Evolutionary conservation across 192 early-diverging fungal genomes (phyloP).

Genomic region (Spizellomyces sp.): DNA sequence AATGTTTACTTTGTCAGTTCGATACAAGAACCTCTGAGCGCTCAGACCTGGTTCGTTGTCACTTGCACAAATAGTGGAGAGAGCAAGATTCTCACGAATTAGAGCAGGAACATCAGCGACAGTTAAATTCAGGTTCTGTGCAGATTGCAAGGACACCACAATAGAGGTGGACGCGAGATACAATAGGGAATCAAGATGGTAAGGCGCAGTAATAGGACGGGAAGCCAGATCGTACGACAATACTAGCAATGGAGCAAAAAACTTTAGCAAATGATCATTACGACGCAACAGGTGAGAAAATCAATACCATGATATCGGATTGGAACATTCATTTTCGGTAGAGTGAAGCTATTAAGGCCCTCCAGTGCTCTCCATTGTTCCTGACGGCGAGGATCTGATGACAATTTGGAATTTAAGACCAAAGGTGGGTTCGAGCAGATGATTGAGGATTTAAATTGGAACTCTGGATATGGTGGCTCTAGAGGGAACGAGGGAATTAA

Average conservation of each 20-base stretch:
- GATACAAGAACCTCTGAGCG: not conserved
- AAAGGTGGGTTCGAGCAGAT: not conserved
- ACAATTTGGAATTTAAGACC: not conserved
- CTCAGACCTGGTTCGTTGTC: not conserved
- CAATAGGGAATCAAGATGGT: not conserved
- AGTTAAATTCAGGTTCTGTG: not conserved
- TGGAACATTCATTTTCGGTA: not conserved
- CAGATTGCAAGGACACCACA: not conserved
- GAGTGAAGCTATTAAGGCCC: not conserved
- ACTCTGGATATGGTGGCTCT: not conserved
- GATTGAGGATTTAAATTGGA: not conserved
- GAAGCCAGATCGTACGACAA: not conserved
- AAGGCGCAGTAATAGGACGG: not conserved
- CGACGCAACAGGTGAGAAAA: too few species aligned
- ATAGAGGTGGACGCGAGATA: not conserved
- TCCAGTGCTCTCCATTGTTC: not conserved
- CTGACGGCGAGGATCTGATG: not conserved
- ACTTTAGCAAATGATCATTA: too few species aligned
- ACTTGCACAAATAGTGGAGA: not conserved
- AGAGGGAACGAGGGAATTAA: too few species aligned
- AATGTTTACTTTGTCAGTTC: not conserved
- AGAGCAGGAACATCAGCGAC: not conserved
- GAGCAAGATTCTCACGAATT: not conserved
- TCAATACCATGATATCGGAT: not conserved
- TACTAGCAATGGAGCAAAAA: not conserved